Base-by-base conservation (phyloP, 1,139 yeast genomes). In the Saccharomyces hybrid region DNA sequence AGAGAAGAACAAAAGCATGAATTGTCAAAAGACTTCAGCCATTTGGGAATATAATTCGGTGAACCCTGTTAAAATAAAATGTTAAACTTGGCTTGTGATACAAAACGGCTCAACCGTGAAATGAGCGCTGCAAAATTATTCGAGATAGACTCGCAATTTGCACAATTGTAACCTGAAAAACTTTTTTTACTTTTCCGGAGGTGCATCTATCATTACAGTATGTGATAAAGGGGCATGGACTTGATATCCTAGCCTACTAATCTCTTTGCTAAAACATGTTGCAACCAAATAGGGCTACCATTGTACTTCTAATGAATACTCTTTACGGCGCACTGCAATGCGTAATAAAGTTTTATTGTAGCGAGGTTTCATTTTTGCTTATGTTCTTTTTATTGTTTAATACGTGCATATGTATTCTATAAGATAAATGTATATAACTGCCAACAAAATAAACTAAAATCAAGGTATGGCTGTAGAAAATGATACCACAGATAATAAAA, bases 1-100 rank as follows among this genome's bases (percentile, higher is more conserved):
- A 51, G 54, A 26, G 51, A 50, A 50, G 41, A 42, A 13, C 44
- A 50, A 20, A 38, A 38, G 44, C 44, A 38, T 38, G 44, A 38
- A 9, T 20, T 38, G 11, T 38, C 44, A 38, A 38, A 38, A 38
- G 44, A 38, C 44, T 38, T 38, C n/a, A 38, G 44, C 25, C 20
- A 38, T 38, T 38, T 38, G 5, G 44, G 44, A 9, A 38, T 38
- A 7, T 38, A 38, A 38, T 16, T 5, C 25, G 3, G 11, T 20
- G 25, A 13, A 13, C 23, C 7, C 9, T 16, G 16, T 38, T 9
- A 14, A 20, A 38, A 4, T 20, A 4, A 16, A 38, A 16, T 20
- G n/a, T 9, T 20, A 9, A 38, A 3, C 25, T 38, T 5, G 9
- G 25, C 2, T 38, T 38, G 13, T 13, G 16, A 16, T 9, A 16